A percentile compares a stretch with the other conserved stretches of the same genome.
phyloP scores from a whole-genome alignment of 2,329 filamentous ascomycete genomes.

The Stromatinia cepivora region DNA sequence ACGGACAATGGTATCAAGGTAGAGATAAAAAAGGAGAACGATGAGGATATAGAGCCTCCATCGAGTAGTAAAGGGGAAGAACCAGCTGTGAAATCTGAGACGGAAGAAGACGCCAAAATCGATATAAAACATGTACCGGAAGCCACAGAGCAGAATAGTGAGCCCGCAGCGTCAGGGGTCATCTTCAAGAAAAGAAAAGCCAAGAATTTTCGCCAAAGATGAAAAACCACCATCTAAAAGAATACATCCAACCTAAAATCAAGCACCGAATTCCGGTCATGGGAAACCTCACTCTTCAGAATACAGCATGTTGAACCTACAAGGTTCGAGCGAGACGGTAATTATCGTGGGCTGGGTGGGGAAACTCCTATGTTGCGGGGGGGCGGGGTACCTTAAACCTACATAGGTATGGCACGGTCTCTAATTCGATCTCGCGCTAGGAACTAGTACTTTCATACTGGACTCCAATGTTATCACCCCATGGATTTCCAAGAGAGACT shows the following conservation, averaged over 20 bases:
- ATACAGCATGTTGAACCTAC: not conserved
- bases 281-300: not conserved
- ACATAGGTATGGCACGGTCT: too few relatives aligned
- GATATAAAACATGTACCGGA: constrained; percentile 3
- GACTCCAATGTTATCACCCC: too few relatives aligned
- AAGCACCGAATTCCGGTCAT: not conserved
- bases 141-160: constrained; percentile 18
- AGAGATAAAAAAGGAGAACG: constrained; percentile 30
- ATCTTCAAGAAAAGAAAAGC: constrained; percentile 81
- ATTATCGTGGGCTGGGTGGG: not conserved
- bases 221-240: constrained; percentile 12
- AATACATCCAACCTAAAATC: not conserved
- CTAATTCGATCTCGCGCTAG: not conserved
- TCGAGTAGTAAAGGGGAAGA: constrained; percentile 1
- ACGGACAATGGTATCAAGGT: constrained; percentile 27
- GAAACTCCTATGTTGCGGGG: not conserved
- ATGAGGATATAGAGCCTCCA: not conserved
- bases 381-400: not conserved
- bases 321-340: not conserved
- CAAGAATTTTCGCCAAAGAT: constrained; percentile 63
- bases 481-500: too few relatives aligned
- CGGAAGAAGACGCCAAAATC: not conserved
- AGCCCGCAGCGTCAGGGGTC: constrained; percentile 48
- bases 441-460: not conserved
- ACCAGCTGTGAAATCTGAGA: not conserved